Base-by-base conservation (phyloP, 1,139 yeast genomes). In the Geotrichum siamense region DNA sequence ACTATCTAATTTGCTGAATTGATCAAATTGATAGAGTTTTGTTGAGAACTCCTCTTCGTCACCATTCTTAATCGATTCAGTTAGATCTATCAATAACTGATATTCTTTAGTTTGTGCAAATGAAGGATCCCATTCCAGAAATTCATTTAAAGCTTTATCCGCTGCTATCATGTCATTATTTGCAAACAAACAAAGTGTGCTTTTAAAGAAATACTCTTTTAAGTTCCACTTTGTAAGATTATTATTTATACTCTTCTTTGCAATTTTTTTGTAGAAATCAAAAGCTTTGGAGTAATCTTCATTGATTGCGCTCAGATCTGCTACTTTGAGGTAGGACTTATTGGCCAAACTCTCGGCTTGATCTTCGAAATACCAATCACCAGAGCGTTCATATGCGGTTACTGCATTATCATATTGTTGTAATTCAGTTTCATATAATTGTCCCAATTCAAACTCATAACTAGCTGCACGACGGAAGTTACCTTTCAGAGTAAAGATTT, bases 381-480 rank as follows among this genome's bases (percentile, higher is more conserved):
- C 96, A 3, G 98, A 96, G 56, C 82, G 84, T 59, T 87, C 94
- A 62, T 83, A 91, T 23, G 91, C 78, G 48, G 72, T 71, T 45
- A 82, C 73, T 2, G 98, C 96, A 53, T 75, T 75, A 15, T 72
- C 69, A 21, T 67, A 63, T 58, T 89, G 94, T 44, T 75, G 74
- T 29, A 83, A 68, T 36, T 78, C 81, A 39, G 73, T 73, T 63
- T 91, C 97, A 60, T 84, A 86, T 39, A 91, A 65, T 53, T 79
- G 91, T 2, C 89, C 98, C 57, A 91, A 72, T 61, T 91, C 97
- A 71, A 82, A 77, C 57, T 91, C 82, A 65, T 84, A 89, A 60
- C 86, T 86, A 16, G 98, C 98, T 19, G 95, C 96, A 61, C 98
- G 74, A 61, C 98, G 78, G 66, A 91, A 93, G 61, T 89, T 96